Evolutionary conservation across 768 basidiomycete species (phyloP), one percentile per base, ranked within the genome.

Genomic region (Russula emetica): DNA sequence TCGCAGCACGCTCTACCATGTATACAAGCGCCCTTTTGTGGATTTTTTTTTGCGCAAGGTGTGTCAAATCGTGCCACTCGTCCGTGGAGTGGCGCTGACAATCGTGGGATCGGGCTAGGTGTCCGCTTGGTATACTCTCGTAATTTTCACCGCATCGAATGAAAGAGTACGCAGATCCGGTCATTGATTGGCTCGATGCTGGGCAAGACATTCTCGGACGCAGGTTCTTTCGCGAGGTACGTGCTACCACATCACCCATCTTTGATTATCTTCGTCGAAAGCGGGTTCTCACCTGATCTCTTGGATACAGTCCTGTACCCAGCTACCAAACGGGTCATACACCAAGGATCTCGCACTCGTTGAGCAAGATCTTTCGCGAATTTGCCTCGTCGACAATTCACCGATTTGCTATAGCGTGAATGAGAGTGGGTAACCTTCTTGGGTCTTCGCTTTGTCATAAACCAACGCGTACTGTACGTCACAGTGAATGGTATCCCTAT

Each of bases 91-190:
- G 28, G n/a, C 18, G 47, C 24, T 55, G 22, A 65, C 49, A 11
- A 22, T n/a, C 53, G 9, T 55, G 38, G 28, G 54, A 42, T 56
- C 28, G 50, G 62, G 49, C n/a, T 70, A 98, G 95, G 96, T 98
- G 45, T 95, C 97, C 34, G 82, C 87, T 28, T 99, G 97, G 97
- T 99, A 99, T 76, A 98, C 95, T 1, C 83, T 99, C 64, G 94
- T 99, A 58, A 94, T 99, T 67, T 99, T 96, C 76, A 99, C 97
- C 36, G 97, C 97, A 8, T 98, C 96, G 10, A 93, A 93, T 99
- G 92, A 90, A 94, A 72, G 97, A 99, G 76, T 99, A 99, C 74
- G 97, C 97, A 66, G 97, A 99, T 78, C 97, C 97, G 0, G 95
- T 99, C 32, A 99, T 99, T 69, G 97, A 99, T 76, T 99, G 97